Evolutionary conservation across 148 eudicot species (phyloP), one percentile per base, ranked within the genome.

Genomic region (Vaccinium vitisidaea): DNA sequence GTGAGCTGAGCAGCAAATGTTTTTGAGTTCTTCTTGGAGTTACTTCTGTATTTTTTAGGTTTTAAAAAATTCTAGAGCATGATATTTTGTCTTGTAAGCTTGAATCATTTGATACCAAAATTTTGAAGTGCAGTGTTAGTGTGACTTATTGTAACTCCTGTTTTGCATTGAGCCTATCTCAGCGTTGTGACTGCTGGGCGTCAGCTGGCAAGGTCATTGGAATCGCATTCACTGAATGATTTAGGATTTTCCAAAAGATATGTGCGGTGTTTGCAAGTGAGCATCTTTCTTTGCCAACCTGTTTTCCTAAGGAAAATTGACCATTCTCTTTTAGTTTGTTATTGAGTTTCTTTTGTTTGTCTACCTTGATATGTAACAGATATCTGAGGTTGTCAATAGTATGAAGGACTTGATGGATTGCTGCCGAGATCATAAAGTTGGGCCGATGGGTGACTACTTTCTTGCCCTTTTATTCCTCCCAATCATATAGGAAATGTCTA

Each of bases 211-310:
- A 92, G 89, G 92, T 91, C 97, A 84, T 90, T 96, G 88, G 99
- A 96, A 91, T 87, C 89, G 49, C 95, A 91, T 73, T 94, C 98
- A 74, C 88, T 96, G 75, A 96, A 96, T 84, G 99, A 96, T 88
- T 87, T 96, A 89, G 99, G 99, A 63, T 94, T 96, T 85, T 93
- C 97, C 10, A 96, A 96, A 88, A 91, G 99, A 93, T 96, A 94
- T 85, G 97, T 96, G 58, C 91, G 99, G 88, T 93, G 99, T 86
- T 88, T 96, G 87, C 99, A 94, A 97, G 99, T 30, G 43, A 70
- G 75, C 88, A 86, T 63, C 54, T 46, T 50, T 77, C 36, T 71
- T 77, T 53, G 13, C 10, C 18, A 39, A 83, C n/a, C 4, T 79
- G 55, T 5, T 50, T 80, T 75, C 59, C 65, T 11, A 48, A 21